Conservation (phyloP, 2,329 filamentous ascomycete species). For the Cladosporium sphaerospermum region DNA sequence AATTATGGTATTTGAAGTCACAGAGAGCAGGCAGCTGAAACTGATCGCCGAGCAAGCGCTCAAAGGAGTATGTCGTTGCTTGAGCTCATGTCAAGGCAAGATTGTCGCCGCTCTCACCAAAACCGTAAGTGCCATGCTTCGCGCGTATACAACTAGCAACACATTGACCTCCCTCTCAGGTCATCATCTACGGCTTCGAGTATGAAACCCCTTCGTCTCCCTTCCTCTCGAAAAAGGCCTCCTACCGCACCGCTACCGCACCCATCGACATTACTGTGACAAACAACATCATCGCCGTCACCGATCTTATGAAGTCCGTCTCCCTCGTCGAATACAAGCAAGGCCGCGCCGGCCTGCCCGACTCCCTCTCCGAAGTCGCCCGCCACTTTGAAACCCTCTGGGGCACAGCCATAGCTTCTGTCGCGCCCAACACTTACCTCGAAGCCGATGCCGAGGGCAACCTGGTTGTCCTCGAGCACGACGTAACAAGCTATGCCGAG, state of each 20-base stretch:
- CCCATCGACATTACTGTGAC: conserved; percentile 74
- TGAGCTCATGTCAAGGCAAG: conserved; percentile 67
- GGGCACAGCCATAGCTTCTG: conserved; percentile 68
- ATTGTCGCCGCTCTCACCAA: conserved; percentile 87
- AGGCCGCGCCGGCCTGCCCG: conserved; percentile 46
- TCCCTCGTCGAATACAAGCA: conserved; percentile 67
- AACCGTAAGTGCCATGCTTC: conserved; percentile 53
- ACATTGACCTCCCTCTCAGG: conserved; percentile 33
- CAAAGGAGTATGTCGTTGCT: conserved; percentile 72
- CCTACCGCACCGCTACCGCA: conserved; percentile 75
- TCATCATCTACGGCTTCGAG: conserved; percentile 55
- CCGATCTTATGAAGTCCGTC: conserved; percentile 90
- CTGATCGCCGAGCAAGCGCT: conserved; percentile 63
- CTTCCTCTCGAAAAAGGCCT: conserved; percentile 62
- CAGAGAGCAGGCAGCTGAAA: conserved; percentile 66
- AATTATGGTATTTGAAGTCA: conserved; percentile 78
- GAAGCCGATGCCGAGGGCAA: conserved; percentile 86
- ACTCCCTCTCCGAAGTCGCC: conserved; percentile 65
- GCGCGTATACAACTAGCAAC: not conserved
- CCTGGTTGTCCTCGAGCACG: conserved; percentile 69
- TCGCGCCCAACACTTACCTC: conserved; percentile 70
- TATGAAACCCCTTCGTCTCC: conserved; percentile 48
- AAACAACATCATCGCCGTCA: conserved; percentile 71
- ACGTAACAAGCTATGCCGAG: conserved; percentile 63
- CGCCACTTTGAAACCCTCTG: conserved; percentile 77